Evolutionary conservation across 768 basidiomycete species (phyloP), one percentile per base, ranked within the genome.

Genomic region (Trametes meyenii): DNA sequence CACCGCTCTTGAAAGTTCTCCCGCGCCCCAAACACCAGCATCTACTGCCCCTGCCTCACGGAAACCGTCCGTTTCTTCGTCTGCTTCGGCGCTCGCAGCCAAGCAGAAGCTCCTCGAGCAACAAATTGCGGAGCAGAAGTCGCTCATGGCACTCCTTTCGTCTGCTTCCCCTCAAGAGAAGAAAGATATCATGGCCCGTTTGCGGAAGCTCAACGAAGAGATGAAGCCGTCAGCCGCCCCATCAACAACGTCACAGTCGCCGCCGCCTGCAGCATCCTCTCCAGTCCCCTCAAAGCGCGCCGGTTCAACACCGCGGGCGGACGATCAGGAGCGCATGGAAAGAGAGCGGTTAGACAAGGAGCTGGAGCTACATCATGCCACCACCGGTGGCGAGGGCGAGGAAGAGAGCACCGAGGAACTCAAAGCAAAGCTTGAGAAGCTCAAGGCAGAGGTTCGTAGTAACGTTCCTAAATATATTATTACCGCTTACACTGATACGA

Each of bases 111-210:
- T 88, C 40, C 74, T 93, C 21, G 90, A 94, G 65, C 83, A 89
- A 71, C 89, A 90, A 68, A 94, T 97, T 60, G 81, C 86, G 0
- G 92, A 96, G 74, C 96, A 96, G 75, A 96, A 95, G 73, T 78
- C 85, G 1, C 77, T 98, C 58, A 89, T 97, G 86, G 81, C 81
- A 7, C 83, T 84, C 36, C 74, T 96, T 14, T 74, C 78, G 24
- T 82, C 83, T 5, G 86, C 88, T 8, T 81, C 85, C 11, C 69
- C 81, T 0, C 84, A 88, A 56, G 89, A 90, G 76, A 96, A 91
- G 78, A 88, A 92, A 74, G 79, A 78, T 42, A 87, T 96, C 51
- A 87, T 95, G 84, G 79, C 80, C 1, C 82, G 86, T 58, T 72
- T 96, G 56, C 83, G 90, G 64, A 88, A 89, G 70, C 74, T 96